Conservation (phyloP, 352 stramenopile genomes). For the Plasmopara viticola region DNA sequence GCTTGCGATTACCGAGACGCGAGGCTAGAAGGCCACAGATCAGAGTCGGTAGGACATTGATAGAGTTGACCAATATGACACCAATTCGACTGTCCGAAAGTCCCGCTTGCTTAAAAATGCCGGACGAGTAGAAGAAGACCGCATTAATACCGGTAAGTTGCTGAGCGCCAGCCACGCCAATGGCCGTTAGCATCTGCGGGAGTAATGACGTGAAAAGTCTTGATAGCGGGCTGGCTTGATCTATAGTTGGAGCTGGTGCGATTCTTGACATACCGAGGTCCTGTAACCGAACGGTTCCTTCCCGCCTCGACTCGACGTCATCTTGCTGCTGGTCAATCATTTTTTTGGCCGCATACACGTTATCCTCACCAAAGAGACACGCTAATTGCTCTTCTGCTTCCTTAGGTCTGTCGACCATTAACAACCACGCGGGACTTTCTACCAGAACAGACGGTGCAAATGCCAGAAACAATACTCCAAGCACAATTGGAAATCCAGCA, state of each 20-base stretch:
- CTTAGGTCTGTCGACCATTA: too few relatives aligned
- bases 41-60: constrained; percentile 48
- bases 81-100: constrained; percentile 45
- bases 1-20: constrained; percentile 35
- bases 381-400: constrained; percentile 21
- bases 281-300: constrained; percentile 13
- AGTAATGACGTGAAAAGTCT: constrained; percentile 20
- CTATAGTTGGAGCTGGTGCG: constrained; percentile 9
- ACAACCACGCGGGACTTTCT: constrained; percentile 23
- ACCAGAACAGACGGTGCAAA: constrained; percentile 24
- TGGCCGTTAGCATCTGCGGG: constrained; percentile 35
- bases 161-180: constrained; percentile 34
- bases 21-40: constrained; percentile 24
- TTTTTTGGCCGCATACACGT: constrained; percentile 17
- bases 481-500: constrained; percentile 10
- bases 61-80: constrained; percentile 41
- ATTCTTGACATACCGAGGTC: constrained; percentile 16
- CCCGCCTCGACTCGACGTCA: constrained; percentile 10
- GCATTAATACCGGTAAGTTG: constrained; percentile 60
- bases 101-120: constrained; percentile 47
- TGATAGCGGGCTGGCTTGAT: constrained; percentile 9
- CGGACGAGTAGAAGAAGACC: constrained; percentile 65
- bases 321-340: constrained; percentile 19
- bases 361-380: constrained; percentile 25
- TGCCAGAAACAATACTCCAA: neutral